Base-by-base conservation (phyloP, 495 filamentous ascomycete species). In the Talaromyces trachyspermus region DNA sequence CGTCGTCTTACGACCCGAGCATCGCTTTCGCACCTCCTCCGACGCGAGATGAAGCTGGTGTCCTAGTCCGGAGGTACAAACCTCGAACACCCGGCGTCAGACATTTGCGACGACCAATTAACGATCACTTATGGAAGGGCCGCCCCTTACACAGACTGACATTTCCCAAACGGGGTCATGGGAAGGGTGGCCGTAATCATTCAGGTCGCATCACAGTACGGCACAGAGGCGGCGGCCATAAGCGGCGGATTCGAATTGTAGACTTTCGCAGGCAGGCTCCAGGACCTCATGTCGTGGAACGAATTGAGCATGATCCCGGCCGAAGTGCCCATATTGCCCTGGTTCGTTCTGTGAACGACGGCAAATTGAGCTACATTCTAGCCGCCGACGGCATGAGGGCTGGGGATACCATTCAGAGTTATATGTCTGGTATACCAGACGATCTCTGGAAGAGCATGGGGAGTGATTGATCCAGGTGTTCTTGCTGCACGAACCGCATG, bases 91-190 rank as follows among this genome's bases (percentile, higher is more conserved):
- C 92, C 32, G 94, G 92, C 77, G 59, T 95, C 32, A 84, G 92
- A 49, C 94, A 98, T 76, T 72, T 98, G 46, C 83, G 80, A 50
- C 77, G 92, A 14, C 88, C 92, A 8, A 83, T 96, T 60, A 95
- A 95, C 66, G 92, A 96, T 52, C 94, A 97, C 63, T 72, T 98
- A 24, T 96, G 85, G 84, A 95, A 94, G 71, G 91, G 89, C 38
- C 76, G 89, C 32, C 88, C 94, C 0, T 81, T 83, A 52, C 73
- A 84, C 9, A 81, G 81, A 35, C 74, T 98, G 60, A 98, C 92
- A 2, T 88, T 86, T 54, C 75, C 88, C 30, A 94, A 95, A 66
- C 88, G 88, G 63, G 92, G 92, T 23, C 88, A 92, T 45, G 80
- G 76, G 17, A 94, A 94, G 57, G 92, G 94, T 63, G 92, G 92